phyloP scores from a whole-genome alignment of 805 yeast species.

The Cyberlindnera galapagoensis region DNA sequence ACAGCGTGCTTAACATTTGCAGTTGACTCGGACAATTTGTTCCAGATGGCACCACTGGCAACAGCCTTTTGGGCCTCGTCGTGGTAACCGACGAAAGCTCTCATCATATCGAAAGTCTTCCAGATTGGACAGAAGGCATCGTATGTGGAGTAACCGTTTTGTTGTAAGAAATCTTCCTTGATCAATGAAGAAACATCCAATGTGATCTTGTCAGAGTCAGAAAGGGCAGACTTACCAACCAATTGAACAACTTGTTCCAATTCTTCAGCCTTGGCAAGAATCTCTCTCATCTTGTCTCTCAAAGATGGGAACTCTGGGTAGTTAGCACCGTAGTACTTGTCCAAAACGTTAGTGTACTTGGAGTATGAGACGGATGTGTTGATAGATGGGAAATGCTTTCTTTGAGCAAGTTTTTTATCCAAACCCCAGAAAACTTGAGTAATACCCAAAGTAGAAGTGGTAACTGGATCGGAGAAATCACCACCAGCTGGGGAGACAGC shows the following conservation, averaged over 20 bases:
- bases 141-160: slow-evolving; percentile 96
- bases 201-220: slow-evolving; percentile 95
- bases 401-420: slow-evolving; percentile 97
- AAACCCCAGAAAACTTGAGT: slow-evolving; percentile 99
- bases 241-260: slow-evolving; percentile 98
- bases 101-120: slow-evolving; percentile 99
- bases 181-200: slow-evolving; percentile 86
- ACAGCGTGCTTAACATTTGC: slow-evolving; percentile 89
- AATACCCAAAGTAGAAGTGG: slow-evolving; percentile 96
- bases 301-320: slow-evolving; percentile 88
- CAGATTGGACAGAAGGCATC: slow-evolving; percentile 99
- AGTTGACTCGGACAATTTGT: slow-evolving; percentile 83
- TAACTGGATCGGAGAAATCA: slow-evolving; percentile 99
- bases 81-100: slow-evolving; percentile 80
- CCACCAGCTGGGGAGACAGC: slow-evolving; percentile 99
- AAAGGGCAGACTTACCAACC: slow-evolving; percentile 96
- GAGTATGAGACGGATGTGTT: slow-evolving; percentile 96
- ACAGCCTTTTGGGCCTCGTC: slow-evolving; percentile 98
- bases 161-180: slow-evolving; percentile 98
- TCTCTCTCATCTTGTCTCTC: slow-evolving; percentile 91
- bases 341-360: slow-evolving; percentile 84
- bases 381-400: slow-evolving; percentile 99
- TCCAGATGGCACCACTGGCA: slow-evolving; percentile 91
- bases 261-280: slow-evolving; percentile 94
- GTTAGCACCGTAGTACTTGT: slow-evolving; percentile 76